Conservation (phyloP, 257 asterid species). For the Eustoma russellianum region DNA sequence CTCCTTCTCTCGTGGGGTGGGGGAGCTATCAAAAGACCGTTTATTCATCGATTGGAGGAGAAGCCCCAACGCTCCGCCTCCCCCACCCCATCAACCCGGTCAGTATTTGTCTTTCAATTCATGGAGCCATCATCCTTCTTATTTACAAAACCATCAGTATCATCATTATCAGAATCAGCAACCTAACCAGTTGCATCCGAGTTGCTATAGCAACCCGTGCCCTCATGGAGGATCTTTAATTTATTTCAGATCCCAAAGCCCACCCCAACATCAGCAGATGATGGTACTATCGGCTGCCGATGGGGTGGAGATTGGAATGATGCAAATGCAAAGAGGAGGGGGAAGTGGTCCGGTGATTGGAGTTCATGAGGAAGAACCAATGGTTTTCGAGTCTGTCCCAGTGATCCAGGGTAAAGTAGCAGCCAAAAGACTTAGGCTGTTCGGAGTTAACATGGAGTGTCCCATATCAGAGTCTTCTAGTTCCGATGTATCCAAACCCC, state of each 20-base stretch:
- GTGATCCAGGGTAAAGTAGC: constrained; percentile 94
- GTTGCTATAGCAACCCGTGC: constrained; percentile 1
- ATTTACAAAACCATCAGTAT: background rate
- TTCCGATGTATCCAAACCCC: constrained; percentile 16
- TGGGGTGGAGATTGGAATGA: constrained; percentile 12
- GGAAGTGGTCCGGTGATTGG: constrained; percentile 10
- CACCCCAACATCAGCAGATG: constrained; percentile 1
- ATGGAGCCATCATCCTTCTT: constrained; percentile 44
- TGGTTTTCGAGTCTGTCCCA: constrained; percentile 84
- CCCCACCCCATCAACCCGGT: constrained; percentile 14
- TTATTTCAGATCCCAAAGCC: constrained; percentile 28
- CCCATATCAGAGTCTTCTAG: constrained; percentile 37
- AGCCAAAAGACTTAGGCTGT: constrained; percentile 81
- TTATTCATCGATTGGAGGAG: constrained; percentile 92
- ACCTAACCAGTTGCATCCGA: background rate
- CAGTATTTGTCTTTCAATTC: constrained; percentile 35
- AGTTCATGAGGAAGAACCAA: constrained; percentile 8
- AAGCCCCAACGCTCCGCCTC: constrained; percentile 70
- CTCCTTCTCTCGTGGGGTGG: constrained; percentile 77
- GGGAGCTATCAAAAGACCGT: constrained; percentile 46
- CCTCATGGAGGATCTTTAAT: constrained; percentile 49
- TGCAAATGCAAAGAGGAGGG: constrained; percentile 19
- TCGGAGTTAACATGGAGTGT: constrained; percentile 91
- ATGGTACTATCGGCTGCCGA: background rate
- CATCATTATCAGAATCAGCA: too few species aligned